Evolutionary conservation across 768 basidiomycete genomes (phyloP).

Genomic region (Lactarius pseudohatsudake): DNA sequence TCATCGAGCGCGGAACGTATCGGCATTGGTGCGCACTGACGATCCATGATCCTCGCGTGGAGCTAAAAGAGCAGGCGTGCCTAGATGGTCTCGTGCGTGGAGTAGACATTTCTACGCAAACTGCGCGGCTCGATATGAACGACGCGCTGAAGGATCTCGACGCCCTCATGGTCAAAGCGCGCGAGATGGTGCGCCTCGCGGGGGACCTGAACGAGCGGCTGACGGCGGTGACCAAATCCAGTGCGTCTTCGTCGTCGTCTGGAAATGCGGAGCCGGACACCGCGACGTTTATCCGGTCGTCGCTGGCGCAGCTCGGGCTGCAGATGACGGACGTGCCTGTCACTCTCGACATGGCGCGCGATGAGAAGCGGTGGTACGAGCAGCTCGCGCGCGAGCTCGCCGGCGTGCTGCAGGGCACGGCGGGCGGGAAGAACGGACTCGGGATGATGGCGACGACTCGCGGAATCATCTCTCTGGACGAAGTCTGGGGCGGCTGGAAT

Average conservation of each 20-base stretch:
- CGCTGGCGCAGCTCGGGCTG: slow-evolving; percentile 86
- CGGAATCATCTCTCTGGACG: slow-evolving; percentile 84
- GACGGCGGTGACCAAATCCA: slow-evolving; percentile 38
- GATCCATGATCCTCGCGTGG: background rate
- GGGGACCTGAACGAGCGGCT: slow-evolving; percentile 84
- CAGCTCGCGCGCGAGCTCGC: slow-evolving; percentile 83
- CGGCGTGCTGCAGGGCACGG: slow-evolving; percentile 56
- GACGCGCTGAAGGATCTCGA: slow-evolving; percentile 86
- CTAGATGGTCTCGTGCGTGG: slow-evolving; percentile 80
- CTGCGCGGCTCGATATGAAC: slow-evolving; percentile 61
- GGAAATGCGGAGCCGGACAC: slow-evolving; percentile 65
- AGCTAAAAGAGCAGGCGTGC: background rate
- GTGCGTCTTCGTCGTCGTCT: slow-evolving; percentile 25
- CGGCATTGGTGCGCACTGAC: slow-evolving; percentile 49
- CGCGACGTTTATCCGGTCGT: slow-evolving; percentile 83
- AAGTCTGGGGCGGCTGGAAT: slow-evolving; percentile 96
- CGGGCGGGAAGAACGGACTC: slow-evolving; percentile 38
- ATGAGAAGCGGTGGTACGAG: slow-evolving; percentile 76
- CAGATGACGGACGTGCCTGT: slow-evolving; percentile 77
- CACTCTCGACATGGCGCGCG: slow-evolving; percentile 83
- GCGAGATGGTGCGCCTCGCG: slow-evolving; percentile 89
- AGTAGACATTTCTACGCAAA: slow-evolving; percentile 67
- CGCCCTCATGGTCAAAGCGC: slow-evolving; percentile 85
- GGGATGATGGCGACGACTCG: slow-evolving; percentile 76
- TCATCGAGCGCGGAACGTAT: slow-evolving; percentile 35